Evolutionary conservation across 2,329 filamentous ascomycete species (phyloP), one percentile per base, ranked within the genome.

Genomic region (Trichoderma asperellum): DNA sequence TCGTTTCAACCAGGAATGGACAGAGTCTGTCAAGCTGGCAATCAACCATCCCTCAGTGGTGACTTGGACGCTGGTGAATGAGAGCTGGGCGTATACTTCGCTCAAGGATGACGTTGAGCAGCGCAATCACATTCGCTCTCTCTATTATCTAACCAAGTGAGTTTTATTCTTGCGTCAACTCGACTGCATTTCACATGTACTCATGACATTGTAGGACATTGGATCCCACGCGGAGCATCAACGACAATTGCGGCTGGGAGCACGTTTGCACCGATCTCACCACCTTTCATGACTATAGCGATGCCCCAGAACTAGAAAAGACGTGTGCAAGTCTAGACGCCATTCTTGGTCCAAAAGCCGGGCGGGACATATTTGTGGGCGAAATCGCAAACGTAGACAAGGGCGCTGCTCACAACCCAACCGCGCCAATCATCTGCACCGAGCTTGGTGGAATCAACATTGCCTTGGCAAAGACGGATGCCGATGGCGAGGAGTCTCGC

Each of bases 191-290:
- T 18, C 24, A 14, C 49, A 35, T 58, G 8, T 43, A 43, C 52
- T 59, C 18, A 55, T 53, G 24, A 37, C 5, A 29, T n/a, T 18
- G 6, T 55, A 80, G 79, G 67, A 83, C 83, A 0, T 81, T 91
- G 2, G 89, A 92, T 72, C 83, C 86, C 1, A 90, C 86, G 0
- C 80, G 89, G 6, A 88, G 88, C 18, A 83, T 92, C 74, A 92
- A 91, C 74, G 89, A 91, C 76, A 91, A 92, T 77, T 91, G 89
- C 72, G 89, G 89, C 40, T 91, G 89, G 89, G 88, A 91, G 74
- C 89, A 91, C 71, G 88, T 91, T 6, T 73, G 82, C 12, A 89
- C 87, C 0, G 89, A 91, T 72, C 79, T 91, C 2, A 87, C 86
- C 29, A 91, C 89, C 0, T 92, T 89, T 80, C 89, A 91, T 76